phyloP scores from a whole-genome alignment of 2,329 filamentous ascomycete genomes.

The Calonectria henricotiae region DNA sequence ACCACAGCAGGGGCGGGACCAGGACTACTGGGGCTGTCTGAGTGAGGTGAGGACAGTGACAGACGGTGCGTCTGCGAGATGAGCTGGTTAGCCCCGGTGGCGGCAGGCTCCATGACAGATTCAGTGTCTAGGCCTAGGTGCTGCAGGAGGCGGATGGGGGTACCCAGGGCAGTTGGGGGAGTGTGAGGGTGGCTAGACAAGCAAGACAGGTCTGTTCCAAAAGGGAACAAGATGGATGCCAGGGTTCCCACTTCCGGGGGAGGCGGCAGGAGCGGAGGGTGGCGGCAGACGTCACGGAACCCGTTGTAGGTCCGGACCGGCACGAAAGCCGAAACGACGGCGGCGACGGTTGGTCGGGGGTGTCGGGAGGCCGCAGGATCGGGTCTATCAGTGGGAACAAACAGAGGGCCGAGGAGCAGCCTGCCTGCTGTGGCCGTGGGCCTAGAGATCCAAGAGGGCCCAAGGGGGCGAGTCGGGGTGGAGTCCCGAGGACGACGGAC shows the following conservation, averaged over 20 bases:
- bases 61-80: constrained; percentile 57
- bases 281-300: constrained; percentile 41
- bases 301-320: constrained; percentile 44
- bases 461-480: constrained; percentile 19
- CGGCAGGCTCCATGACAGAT: constrained; percentile 49
- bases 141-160: constrained; percentile 44
- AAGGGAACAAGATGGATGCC: constrained; percentile 23
- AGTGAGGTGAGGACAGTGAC: constrained; percentile 48
- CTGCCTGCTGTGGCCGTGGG: constrained; percentile 4
- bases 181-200: constrained; percentile 41
- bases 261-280: constrained; percentile 37
- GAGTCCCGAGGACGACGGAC: constrained; percentile 10
- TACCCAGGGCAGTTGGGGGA: constrained; percentile 39
- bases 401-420: not conserved
- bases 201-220: constrained; percentile 28
- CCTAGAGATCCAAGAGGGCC: not conserved
- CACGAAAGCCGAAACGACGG: constrained; percentile 42
- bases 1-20: constrained; percentile 36
- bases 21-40: constrained; percentile 40
- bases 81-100: constrained; percentile 55
- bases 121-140: constrained; percentile 40
- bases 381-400: constrained; percentile 34
- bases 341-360: constrained; percentile 38
- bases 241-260: constrained; percentile 36
- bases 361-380: constrained; percentile 37